Conservation (phyloP, 2,329 filamentous ascomycete genomes). For the Penicillium nordicum region DNA sequence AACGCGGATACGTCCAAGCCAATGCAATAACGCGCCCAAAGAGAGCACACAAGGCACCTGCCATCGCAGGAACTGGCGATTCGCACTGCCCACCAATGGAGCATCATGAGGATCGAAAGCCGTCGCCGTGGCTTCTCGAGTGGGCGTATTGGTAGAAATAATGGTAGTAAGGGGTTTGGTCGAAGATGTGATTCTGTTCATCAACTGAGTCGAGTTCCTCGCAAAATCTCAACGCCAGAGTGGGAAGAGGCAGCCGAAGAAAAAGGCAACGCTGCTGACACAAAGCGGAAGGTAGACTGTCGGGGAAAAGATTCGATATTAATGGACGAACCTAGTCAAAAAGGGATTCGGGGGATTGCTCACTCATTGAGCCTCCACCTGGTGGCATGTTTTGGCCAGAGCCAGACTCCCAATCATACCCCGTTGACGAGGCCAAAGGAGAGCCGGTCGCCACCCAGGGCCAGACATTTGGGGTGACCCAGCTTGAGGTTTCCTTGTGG, state of each 20-base stretch:
- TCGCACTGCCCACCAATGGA: slow-evolving; percentile 19
- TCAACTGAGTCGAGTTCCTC: slow-evolving; percentile 8
- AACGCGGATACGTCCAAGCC: slow-evolving; percentile 16
- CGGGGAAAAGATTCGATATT: slow-evolving; percentile 23
- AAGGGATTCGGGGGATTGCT: slow-evolving; percentile 40
- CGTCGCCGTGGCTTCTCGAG: slow-evolving; percentile 3
- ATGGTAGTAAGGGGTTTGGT: background rate
- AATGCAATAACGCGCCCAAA: slow-evolving; percentile 19
- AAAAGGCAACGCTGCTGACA: slow-evolving; percentile 48
- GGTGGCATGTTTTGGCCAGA: slow-evolving; percentile 76
- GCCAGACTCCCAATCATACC: slow-evolving; percentile 70
- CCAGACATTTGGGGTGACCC: slow-evolving; percentile 59
- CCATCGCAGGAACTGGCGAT: slow-evolving; percentile 10
- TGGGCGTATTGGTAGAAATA: background rate
- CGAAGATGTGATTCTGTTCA: slow-evolving; percentile 3
- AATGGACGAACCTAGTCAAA: slow-evolving; percentile 19
- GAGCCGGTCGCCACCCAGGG: slow-evolving; percentile 63
- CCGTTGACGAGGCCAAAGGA: slow-evolving; percentile 45
- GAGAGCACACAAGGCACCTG: slow-evolving; percentile 24
- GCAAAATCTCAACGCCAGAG: slow-evolving; percentile 44
- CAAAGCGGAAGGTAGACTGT: slow-evolving; percentile 54
- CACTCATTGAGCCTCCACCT: slow-evolving; percentile 65
- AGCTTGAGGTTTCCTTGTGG: slow-evolving; percentile 44
- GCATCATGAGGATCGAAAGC: slow-evolving; percentile 12
- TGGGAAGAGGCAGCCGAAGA: slow-evolving; percentile 46